Percentiles rank a stretch among this genome's conserved stretches.
Evolutionary conservation across 306 rosid species (phyloP).

Genomic region (Betula pendula): DNA sequence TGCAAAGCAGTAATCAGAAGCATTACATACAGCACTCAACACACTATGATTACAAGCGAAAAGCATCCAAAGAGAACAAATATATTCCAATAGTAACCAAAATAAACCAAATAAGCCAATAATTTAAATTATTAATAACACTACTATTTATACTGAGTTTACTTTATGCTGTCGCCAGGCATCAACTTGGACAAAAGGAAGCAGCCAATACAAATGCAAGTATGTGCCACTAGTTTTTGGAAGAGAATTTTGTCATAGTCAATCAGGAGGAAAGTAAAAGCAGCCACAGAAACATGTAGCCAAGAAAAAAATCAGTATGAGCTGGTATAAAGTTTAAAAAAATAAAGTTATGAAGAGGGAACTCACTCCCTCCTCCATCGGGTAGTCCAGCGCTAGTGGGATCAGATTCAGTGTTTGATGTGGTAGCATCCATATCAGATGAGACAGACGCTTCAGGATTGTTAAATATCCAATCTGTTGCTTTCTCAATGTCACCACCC

Average conservation of each 20-base stretch:
- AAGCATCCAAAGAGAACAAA: too few relatives aligned
- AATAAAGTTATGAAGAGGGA: slow-evolving; percentile 18
- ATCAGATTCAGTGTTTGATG: slow-evolving; percentile 47
- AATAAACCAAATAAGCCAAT: neutral
- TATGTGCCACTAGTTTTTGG: neutral
- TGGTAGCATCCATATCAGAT: slow-evolving; percentile 58
- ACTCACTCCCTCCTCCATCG: slow-evolving; percentile 97
- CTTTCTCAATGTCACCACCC: slow-evolving; percentile 96
- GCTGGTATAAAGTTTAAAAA: neutral
- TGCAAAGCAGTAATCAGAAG: slow-evolving; percentile 1
- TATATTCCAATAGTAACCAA: too few relatives aligned
- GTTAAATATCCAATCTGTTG: slow-evolving; percentile 97
- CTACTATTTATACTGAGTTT: neutral
- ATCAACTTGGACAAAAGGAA: neutral
- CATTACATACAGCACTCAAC: neutral
- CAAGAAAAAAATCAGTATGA: neutral
- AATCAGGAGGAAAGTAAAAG: neutral
- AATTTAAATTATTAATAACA: neutral
- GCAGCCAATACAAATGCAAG: neutral
- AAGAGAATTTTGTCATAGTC: neutral
- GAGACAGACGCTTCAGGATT: slow-evolving; percentile 73
- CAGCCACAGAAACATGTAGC: neutral
- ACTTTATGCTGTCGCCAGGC: neutral
- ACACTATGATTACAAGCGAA: neutral
- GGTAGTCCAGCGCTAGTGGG: slow-evolving; percentile 51